Base-by-base conservation (phyloP, 179 eudicot species). In the Spergularia azorica region DNA sequence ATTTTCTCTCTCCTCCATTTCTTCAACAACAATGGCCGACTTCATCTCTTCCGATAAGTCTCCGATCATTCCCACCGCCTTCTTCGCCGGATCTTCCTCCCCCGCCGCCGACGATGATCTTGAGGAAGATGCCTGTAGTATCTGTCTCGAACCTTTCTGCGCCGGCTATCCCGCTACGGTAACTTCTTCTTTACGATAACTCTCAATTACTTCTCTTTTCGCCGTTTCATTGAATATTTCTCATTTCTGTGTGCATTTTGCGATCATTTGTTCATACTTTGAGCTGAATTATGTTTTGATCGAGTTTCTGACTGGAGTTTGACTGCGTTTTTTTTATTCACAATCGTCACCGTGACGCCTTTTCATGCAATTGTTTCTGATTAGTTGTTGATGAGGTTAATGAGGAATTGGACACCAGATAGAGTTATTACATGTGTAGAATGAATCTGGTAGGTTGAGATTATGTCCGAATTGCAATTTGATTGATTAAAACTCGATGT, bases 91-190 rank as follows among this genome's bases (percentile, higher is more conserved):
- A 46, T 46, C 50, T 6, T 46, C 50, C 50, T 46, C 50, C 50
- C 50, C 50, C 50, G 50, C 50, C 50, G 50, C 50, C 10, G 82
- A 71, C 51, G 88, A 81, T 41, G 71, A 79, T 54, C 60, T 66
- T 51, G 89, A 86, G 26, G 90, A 89, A 14, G 90, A 91, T 48
- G 87, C 86, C 14, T 93, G 94, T 66, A 93, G 96, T 79, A 93
- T 93, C 56, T 93, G 97, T 54, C 95, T 91, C 38, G 97, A 93
- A 57, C 83, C 91, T 70, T 93, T 93, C 83, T 66, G 43, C 74
- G 14, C 73, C 12, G 14, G 60, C 32, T 88, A 91, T 88, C 96
- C 96, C 69, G 79, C 94, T 46, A 70, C 88, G 51, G 96, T 93
- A 93, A 62, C 32, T 57, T 21, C 14, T 14, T 18, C 16, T 15